Evolutionary conservation across 805 yeast genomes (phyloP).

Genomic region (Kregervanrija pseudodelftensis): DNA sequence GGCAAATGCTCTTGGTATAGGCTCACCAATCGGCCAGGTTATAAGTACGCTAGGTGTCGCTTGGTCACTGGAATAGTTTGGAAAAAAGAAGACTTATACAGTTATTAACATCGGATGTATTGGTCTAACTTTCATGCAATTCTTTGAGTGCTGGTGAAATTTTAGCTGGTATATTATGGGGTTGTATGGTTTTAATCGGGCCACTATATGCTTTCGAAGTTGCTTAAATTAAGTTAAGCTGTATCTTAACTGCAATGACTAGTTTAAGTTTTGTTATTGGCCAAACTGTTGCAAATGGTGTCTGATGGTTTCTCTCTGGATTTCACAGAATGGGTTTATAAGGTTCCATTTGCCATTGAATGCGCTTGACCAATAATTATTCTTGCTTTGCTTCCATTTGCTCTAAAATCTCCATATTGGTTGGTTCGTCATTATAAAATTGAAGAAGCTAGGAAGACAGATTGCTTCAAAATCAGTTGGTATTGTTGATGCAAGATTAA

Average conservation of each 20-base stretch:
- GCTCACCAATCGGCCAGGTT: slow-evolving; percentile 21
- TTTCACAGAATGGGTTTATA: slow-evolving; percentile 13
- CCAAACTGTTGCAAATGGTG: slow-evolving; percentile 49
- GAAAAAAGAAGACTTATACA: slow-evolving; percentile 34
- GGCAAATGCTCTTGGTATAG: slow-evolving; percentile 37
- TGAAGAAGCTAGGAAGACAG: slow-evolving; percentile 36
- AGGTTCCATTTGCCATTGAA: slow-evolving; percentile 51
- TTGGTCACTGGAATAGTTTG: slow-evolving; percentile 33
- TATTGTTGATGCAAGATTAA: slow-evolving; percentile 6
- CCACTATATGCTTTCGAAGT: slow-evolving; percentile 54
- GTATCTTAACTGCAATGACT: slow-evolving; percentile 41
- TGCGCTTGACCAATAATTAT: slow-evolving; percentile 50
- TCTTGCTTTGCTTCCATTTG: slow-evolving; percentile 31
- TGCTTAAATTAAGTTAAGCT: slow-evolving; percentile 42
- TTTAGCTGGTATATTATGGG: slow-evolving; percentile 45
- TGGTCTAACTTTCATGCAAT: slow-evolving; percentile 31
- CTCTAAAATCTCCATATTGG: slow-evolving; percentile 59
- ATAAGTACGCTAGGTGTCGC: slow-evolving; percentile 36
- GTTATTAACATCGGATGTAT: slow-evolving; percentile 24
- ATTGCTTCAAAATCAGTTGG: slow-evolving; percentile 15
- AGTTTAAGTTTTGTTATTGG: slow-evolving; percentile 52
- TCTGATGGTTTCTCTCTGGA: slow-evolving; percentile 25
- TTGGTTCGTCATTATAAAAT: slow-evolving; percentile 35
- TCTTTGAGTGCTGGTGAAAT: slow-evolving; percentile 39
- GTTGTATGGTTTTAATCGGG: slow-evolving; percentile 44